A percentile compares a stretch with the other conserved stretches of the same genome.
Conservation (phyloP, 345 rosid genomes). For the Eucalyptus pauciflora region DNA sequence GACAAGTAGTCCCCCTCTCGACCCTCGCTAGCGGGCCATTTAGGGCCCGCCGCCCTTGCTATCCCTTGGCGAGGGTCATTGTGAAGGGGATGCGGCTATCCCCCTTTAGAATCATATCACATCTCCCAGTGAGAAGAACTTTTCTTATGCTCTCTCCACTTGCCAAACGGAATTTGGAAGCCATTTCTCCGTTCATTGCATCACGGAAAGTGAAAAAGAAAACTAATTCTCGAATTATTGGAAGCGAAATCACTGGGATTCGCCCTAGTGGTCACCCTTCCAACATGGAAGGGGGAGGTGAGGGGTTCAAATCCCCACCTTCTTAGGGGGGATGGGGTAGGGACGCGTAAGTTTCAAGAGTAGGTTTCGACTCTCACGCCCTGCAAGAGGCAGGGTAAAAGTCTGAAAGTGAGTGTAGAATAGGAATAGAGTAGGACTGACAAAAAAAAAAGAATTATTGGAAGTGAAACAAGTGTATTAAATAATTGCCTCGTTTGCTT, state of each 20-base stretch:
- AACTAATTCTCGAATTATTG: neutral
- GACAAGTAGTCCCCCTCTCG: neutral
- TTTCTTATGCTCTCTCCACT: neutral
- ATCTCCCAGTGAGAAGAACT: neutral
- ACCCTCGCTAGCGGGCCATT: neutral
- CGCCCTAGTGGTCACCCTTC: too few relatives aligned
- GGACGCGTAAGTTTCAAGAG: too few relatives aligned
- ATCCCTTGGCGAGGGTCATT: neutral
- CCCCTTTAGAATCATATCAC: neutral
- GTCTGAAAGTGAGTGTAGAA: too few relatives aligned
- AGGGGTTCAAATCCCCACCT: too few relatives aligned
- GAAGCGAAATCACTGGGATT: too few relatives aligned
- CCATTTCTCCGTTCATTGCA: neutral
- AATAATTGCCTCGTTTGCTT: neutral
- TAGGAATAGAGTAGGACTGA: too few relatives aligned
- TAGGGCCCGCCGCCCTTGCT: neutral
- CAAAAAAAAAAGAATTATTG: neutral
- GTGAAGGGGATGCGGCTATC: neutral
- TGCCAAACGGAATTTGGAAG: neutral
- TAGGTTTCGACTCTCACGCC: too few relatives aligned
- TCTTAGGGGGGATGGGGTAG: too few relatives aligned
- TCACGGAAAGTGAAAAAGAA: neutral
- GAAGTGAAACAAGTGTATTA: neutral
- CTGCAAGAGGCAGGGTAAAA: too few relatives aligned
- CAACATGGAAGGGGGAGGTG: too few relatives aligned